Base-by-base conservation (phyloP, 1,284 basidiomycete species). In the Athelia psychrophila region DNA sequence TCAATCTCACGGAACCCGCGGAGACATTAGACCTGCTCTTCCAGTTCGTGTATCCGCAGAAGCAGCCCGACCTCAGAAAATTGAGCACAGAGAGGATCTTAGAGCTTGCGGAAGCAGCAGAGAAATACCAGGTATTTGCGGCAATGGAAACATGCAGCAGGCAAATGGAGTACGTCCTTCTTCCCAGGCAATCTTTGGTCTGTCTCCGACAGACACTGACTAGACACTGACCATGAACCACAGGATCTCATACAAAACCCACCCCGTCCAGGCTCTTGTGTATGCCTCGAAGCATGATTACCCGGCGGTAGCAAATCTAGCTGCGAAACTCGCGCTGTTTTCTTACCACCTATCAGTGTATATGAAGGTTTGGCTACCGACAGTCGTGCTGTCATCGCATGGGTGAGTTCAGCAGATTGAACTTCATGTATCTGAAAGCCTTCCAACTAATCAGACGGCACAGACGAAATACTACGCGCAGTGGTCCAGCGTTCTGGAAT, bases 41-140 rank as follows among this genome's bases (percentile, higher is more conserved):
- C 35, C 47, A 53, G 22, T 62, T 50, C 47, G 51, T 60, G 47
- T 57, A 59, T 23, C 51, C 32, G 8, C 48, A 33, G n/a, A 54
- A 35, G 3, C 58, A 51, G 19, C 55, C 54, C 0, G 36, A 52
- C 18, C 46, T 60, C 30, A 27, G 46, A 9, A 23, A 32, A 0
- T 25, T 58, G 5, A 35, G 51, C 0, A 55, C 55, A 33, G 27
- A 35, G 1, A 23, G 51, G 0, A 40, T 55, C 3, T 32, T 27
- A 2, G 30, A 22, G 2, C 38, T 62, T 6, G 55, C 58, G 6
- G 57, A 59, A 33, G 59, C 60, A 1, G 60, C 57, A 6, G 58
- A 62, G 46, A 62, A 62, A 44, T 61, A 60, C 24, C 12, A 51
- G 36, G 54, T 61, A 9, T 55, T 54, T 33, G 30, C 49, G n/a